phyloP scores from a whole-genome alignment of 768 basidiomycete species.

The Lactifluus rugatus region DNA sequence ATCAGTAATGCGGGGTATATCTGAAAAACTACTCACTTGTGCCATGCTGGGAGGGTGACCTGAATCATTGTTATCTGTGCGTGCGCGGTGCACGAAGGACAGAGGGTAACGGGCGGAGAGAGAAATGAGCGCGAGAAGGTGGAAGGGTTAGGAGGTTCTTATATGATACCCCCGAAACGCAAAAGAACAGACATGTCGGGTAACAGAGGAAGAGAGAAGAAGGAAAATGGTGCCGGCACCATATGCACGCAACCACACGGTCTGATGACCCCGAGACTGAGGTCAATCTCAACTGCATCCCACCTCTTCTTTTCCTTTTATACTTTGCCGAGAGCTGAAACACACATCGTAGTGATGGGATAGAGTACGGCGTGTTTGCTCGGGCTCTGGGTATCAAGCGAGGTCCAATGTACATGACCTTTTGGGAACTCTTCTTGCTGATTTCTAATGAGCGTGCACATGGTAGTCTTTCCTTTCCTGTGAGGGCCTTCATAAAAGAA shows the following conservation, averaged over 20 bases:
- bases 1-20: neutral
- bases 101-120: neutral
- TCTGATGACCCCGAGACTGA: no score
- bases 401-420: neutral
- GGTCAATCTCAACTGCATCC: no score
- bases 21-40: slow-evolving; percentile 4
- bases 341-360: no score
- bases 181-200: no score
- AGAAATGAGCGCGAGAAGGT: no score
- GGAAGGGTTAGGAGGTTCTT: no score
- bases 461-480: neutral
- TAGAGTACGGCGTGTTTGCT: no score
- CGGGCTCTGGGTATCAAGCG: no score
- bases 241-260: no score
- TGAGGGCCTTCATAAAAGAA: no score
- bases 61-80: neutral
- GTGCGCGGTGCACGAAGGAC: neutral
- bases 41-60: slow-evolving; percentile 13
- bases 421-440: neutral
- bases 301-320: no score
- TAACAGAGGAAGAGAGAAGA: neutral
- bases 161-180: slow-evolving; percentile 6
- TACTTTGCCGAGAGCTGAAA: no score
- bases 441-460: neutral
- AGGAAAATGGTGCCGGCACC: neutral